Evolutionary conservation across 2,329 filamentous ascomycete genomes (phyloP).

Genomic region (Hypoxylon sp.): DNA sequence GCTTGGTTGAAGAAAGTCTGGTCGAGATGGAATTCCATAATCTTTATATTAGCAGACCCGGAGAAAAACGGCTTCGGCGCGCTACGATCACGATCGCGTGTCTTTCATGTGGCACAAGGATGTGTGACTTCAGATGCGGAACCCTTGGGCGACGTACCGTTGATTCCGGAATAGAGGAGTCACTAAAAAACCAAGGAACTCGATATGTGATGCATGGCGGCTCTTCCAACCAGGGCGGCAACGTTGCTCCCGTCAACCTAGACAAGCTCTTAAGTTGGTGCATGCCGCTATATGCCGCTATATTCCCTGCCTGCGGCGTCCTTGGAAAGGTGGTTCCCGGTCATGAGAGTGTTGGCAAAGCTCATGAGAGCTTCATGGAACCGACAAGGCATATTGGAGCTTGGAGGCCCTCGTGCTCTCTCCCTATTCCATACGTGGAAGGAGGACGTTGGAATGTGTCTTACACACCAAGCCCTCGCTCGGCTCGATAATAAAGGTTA

Average conservation of each 20-base stretch:
- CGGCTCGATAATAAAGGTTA: slow-evolving; percentile 46
- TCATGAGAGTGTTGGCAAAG: slow-evolving; percentile 39
- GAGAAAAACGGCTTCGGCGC: slow-evolving; percentile 26
- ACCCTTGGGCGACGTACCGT: slow-evolving; percentile 29
- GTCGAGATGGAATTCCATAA: slow-evolving; percentile 20
- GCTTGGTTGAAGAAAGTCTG: slow-evolving; percentile 24
- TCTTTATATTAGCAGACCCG: slow-evolving; percentile 37
- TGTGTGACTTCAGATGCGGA: slow-evolving; percentile 33
- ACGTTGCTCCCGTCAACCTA: slow-evolving; percentile 49
- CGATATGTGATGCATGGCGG: slow-evolving; percentile 31
- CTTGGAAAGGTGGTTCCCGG: slow-evolving; percentile 36
- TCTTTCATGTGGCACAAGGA: slow-evolving; percentile 47
- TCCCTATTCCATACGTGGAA: slow-evolving; percentile 50
- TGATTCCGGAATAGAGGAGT: slow-evolving; percentile 33
- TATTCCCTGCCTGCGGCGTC: slow-evolving; percentile 25
- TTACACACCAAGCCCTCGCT: slow-evolving; percentile 43
- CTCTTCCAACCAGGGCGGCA: slow-evolving; percentile 45
- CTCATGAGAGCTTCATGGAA: slow-evolving; percentile 41
- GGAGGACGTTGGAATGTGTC: slow-evolving; percentile 49
- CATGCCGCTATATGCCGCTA: slow-evolving; percentile 34
- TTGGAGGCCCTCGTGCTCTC: slow-evolving; percentile 43
- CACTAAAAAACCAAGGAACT: slow-evolving; percentile 22
- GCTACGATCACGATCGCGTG: slow-evolving; percentile 18
- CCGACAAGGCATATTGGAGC: slow-evolving; percentile 31
- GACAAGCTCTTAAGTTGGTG: slow-evolving; percentile 31